phyloP scores from a whole-genome alignment of 768 basidiomycete genomes.

The Boletus subparvulus region DNA sequence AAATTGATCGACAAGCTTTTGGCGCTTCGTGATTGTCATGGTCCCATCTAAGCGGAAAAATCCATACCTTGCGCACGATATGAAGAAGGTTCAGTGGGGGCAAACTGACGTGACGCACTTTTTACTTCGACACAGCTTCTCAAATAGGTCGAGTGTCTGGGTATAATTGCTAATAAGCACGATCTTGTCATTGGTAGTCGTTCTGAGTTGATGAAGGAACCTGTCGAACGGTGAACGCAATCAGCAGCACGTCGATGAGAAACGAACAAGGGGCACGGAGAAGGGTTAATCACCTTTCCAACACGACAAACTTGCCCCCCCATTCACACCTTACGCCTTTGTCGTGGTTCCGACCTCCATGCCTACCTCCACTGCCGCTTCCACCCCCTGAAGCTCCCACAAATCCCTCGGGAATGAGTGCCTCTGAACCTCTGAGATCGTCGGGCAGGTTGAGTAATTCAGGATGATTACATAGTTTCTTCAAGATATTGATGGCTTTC shows the following conservation, averaged over 20 bases:
- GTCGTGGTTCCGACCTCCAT: conserved; percentile 41
- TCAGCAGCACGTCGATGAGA: background rate
- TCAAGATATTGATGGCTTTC: conserved; percentile 91
- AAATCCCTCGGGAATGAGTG: conserved; percentile 81
- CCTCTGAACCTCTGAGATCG: conserved; percentile 80
- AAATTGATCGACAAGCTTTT: conserved; percentile 95
- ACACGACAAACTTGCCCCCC: conserved; percentile 89
- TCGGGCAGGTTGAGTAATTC: conserved; percentile 83
- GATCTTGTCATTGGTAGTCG: conserved; percentile 88
- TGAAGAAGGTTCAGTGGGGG: background rate
- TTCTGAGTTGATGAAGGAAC: conserved; percentile 80
- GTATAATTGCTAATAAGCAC: conserved; percentile 97
- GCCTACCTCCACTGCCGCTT: conserved; percentile 35
- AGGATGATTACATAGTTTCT: conserved; percentile 95
- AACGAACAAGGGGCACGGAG: background rate
- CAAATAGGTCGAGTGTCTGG: conserved; percentile 91
- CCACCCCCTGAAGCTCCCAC: conserved; percentile 42
- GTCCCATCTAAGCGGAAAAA: conserved; percentile 93
- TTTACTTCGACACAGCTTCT: conserved; percentile 81
- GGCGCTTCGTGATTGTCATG: conserved; percentile 88
- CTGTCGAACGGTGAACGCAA: conserved; percentile 37
- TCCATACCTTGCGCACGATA: conserved; percentile 61
- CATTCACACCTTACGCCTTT: conserved; percentile 66
- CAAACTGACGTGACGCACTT: conserved; percentile 50
- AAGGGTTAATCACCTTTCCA: conserved; percentile 67